phyloP scores from a whole-genome alignment of 176 grass and related monocot genomes.

The Musa itinerans region DNA sequence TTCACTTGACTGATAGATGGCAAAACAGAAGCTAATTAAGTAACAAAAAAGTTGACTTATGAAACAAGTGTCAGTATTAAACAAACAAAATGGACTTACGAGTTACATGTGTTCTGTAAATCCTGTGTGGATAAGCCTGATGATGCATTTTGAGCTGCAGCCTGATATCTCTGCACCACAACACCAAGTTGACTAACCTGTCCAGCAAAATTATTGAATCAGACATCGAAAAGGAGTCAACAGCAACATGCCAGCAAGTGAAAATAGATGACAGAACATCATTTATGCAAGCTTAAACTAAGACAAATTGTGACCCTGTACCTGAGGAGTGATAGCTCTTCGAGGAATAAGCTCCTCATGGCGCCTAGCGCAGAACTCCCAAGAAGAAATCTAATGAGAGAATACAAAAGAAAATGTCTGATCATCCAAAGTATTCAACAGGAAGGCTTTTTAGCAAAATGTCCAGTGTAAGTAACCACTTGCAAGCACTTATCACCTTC shows the following conservation, averaged over 20 bases:
- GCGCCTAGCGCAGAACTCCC: slow-evolving; percentile 89
- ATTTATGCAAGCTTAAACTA: background rate
- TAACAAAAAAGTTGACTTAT: background rate
- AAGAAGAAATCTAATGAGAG: slow-evolving; percentile 74
- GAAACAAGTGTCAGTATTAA: background rate
- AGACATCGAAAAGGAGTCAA: slow-evolving; percentile 4
- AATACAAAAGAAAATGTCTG: background rate
- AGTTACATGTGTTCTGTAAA: slow-evolving; percentile 87
- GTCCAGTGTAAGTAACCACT: background rate
- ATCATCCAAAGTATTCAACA: too few species aligned
- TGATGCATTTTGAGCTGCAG: slow-evolving; percentile 49
- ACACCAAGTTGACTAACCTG: slow-evolving; percentile 80
- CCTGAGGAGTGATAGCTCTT: slow-evolving; percentile 82
- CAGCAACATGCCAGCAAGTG: background rate
- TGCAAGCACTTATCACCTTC: slow-evolving; percentile 48
- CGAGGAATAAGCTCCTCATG: slow-evolving; percentile 94
- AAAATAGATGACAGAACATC: slow-evolving; percentile 5
- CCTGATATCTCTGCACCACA: slow-evolving; percentile 81
- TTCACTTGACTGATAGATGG: slow-evolving; percentile 13
- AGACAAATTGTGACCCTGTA: slow-evolving; percentile 22
- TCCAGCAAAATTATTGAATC: slow-evolving; percentile 16
- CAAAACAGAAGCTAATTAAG: slow-evolving; percentile 16
- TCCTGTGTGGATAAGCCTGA: slow-evolving; percentile 54
- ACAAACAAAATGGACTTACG: slow-evolving; percentile 49
- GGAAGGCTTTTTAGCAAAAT: background rate